These are phyloP conservation scores for Trichoderma hamatum DNA, from an alignment of 2,329 filamentous ascomycete genomes.

Conservation along the genomic window DNA sequence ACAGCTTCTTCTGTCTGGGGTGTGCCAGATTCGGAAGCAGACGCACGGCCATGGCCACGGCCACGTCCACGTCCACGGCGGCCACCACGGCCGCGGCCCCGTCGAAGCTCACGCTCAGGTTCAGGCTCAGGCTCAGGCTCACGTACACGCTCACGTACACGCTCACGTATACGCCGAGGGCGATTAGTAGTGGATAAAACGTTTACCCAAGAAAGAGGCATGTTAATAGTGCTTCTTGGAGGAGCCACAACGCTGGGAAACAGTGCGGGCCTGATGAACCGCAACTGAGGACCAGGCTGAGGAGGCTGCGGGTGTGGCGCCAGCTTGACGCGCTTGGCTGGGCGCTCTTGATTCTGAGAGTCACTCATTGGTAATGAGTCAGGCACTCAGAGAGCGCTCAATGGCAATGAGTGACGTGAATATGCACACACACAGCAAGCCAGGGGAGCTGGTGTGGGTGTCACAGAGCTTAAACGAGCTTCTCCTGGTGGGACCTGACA, in stretches of 20 bases:
- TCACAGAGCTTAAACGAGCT: constrained; percentile 9
- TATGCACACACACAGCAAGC: constrained; percentile 12
- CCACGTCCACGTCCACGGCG: background rate
- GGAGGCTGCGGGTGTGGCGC: constrained; percentile 12
- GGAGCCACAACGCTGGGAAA: background rate
- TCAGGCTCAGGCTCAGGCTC: background rate
- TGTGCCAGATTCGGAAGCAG: constrained; percentile 9
- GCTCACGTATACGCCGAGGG: background rate
- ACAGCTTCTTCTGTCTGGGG: constrained; percentile 20
- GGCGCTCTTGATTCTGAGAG: constrained; percentile 26
- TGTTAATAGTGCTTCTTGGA: background rate
- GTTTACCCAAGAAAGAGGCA: background rate
- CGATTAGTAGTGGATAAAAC: background rate
- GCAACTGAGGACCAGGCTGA: background rate
- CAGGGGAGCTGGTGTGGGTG: constrained; percentile 8
- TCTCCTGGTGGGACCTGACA: background rate
- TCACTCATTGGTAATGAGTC: constrained; percentile 29
- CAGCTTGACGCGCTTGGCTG: constrained; percentile 34
- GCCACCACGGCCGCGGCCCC: background rate
- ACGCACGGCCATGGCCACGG: background rate
- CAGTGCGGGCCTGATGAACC: background rate
- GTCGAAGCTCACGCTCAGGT: background rate
- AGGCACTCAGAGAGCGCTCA: background rate
- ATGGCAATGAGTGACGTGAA: background rate
- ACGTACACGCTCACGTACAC: background rate